Conservation (phyloP, 352 stramenopile species). For the Pseudoperonospora humuli region DNA sequence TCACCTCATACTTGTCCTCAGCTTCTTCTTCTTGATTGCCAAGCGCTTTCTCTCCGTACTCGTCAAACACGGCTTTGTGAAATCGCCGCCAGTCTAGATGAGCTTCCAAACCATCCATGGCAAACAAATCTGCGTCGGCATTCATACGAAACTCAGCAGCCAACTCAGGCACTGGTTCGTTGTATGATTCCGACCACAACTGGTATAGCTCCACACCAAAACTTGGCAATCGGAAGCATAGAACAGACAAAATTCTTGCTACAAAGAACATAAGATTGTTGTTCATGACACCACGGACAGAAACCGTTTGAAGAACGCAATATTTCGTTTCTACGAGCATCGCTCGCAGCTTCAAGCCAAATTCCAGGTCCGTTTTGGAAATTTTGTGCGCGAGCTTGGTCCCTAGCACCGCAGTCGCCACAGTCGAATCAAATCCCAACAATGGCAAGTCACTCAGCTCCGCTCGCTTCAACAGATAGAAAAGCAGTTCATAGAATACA, state of each 20-base stretch:
- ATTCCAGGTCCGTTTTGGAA: conserved; percentile 75
- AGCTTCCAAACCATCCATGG: conserved; percentile 83
- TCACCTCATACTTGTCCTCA: conserved; percentile 87
- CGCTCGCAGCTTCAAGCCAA: conserved; percentile 74
- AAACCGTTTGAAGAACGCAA: conserved; percentile 83
- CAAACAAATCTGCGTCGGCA: conserved; percentile 77
- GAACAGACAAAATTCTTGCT: conserved; percentile 77
- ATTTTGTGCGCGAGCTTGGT: conserved; percentile 74
- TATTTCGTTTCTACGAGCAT: conserved; percentile 88
- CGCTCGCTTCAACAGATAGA: conserved; percentile 84
- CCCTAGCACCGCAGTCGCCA: conserved; percentile 44
- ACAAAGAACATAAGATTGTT: conserved; percentile 90
- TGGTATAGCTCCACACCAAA: conserved; percentile 86
- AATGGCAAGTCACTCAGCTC: conserved; percentile 80
- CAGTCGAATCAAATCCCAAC: conserved; percentile 75
- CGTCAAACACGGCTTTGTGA: conserved; percentile 83
- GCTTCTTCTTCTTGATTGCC: conserved; percentile 84
- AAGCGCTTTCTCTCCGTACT: conserved; percentile 79
- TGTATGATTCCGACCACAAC: conserved; percentile 82
- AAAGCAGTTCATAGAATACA: conserved; percentile 85
- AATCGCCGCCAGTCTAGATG: conserved; percentile 86
- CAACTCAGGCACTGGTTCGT: conserved; percentile 65
- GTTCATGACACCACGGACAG: conserved; percentile 85
- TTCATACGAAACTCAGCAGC: conserved; percentile 76
- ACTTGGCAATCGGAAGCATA: conserved; percentile 80